Conservation (phyloP, 2,329 filamentous ascomycete species). For the Nothopassalora personata region DNA sequence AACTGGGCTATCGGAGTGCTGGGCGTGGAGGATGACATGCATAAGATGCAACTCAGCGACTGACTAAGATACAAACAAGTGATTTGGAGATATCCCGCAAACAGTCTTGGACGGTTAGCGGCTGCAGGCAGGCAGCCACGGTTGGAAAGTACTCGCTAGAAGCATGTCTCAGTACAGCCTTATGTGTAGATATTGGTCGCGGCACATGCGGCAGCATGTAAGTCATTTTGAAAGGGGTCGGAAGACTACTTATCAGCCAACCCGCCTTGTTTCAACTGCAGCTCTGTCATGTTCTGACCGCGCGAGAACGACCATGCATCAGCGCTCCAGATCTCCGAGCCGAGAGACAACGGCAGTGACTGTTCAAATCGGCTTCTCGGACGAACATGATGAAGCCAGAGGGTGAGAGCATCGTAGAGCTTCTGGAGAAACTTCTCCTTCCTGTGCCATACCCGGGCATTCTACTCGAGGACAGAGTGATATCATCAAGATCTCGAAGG, state of each 20-base stretch:
- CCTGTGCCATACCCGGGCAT: background rate
- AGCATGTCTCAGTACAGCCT: background rate
- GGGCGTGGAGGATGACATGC: slow-evolving; percentile 69
- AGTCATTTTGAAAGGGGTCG: background rate
- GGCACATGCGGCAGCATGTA: background rate
- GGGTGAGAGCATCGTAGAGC: too few species aligned
- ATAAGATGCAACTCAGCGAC: slow-evolving; percentile 11
- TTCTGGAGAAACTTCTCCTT: background rate
- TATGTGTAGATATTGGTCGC: background rate
- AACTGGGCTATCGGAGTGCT: slow-evolving; percentile 76
- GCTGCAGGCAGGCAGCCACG: background rate
- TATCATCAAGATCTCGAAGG: background rate
- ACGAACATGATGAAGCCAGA: background rate
- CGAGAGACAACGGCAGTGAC: background rate
- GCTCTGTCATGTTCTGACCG: background rate
- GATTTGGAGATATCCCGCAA: background rate
- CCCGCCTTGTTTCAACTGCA: background rate
- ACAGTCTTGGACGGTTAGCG: background rate
- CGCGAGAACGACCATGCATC: background rate
- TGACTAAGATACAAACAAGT: background rate
- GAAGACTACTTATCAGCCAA: background rate
- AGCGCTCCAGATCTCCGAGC: background rate
- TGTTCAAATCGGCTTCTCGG: background rate
- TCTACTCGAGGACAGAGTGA: background rate
- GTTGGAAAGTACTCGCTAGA: background rate